These are phyloP conservation scores for Albugo laibachii DNA, from an alignment of 352 stramenopile genomes.

Conservation along the genomic window DNA sequence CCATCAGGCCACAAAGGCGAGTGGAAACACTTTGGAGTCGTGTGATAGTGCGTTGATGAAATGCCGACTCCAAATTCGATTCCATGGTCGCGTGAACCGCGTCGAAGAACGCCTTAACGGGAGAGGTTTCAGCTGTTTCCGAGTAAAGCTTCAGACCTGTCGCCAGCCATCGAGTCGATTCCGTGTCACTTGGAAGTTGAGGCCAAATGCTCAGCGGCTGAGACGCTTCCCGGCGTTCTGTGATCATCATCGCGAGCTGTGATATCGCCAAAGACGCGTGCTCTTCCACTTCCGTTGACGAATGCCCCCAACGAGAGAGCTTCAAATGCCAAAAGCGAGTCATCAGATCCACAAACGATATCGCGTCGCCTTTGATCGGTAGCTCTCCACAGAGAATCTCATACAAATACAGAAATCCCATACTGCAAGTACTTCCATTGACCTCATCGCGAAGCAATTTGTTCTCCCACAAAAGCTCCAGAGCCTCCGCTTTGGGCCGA, in stretches of 20 bases:
- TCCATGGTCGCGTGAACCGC: conserved; percentile 7
- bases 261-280: conserved; percentile 65
- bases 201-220: conserved; percentile 22
- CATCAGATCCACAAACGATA: conserved; percentile 56
- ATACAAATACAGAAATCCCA: conserved; percentile 71
- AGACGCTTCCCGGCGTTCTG: conserved; percentile 12
- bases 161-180: conserved; percentile 45
- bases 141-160: conserved; percentile 69
- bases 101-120: conserved; percentile 76
- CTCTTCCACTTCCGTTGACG: conserved; percentile 71
- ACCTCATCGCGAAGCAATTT: conserved; percentile 63
- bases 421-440: conserved; percentile 50
- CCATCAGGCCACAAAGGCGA: not conserved
- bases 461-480: conserved; percentile 68
- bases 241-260: conserved; percentile 49
- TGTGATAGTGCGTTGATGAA: too few species aligned
- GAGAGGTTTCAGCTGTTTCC: conserved; percentile 45
- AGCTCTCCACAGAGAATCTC: conserved; percentile 60
- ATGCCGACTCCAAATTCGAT: too few species aligned
- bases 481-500: conserved; percentile 32
- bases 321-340: conserved; percentile 68
- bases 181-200: conserved; percentile 33
- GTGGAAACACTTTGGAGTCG: not conserved
- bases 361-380: conserved; percentile 18
- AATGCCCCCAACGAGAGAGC: conserved; percentile 59